Evolutionary conservation across 1,284 basidiomycete species (phyloP).

Genomic region (Cutaneotrichosporon cyanovorans): DNA sequence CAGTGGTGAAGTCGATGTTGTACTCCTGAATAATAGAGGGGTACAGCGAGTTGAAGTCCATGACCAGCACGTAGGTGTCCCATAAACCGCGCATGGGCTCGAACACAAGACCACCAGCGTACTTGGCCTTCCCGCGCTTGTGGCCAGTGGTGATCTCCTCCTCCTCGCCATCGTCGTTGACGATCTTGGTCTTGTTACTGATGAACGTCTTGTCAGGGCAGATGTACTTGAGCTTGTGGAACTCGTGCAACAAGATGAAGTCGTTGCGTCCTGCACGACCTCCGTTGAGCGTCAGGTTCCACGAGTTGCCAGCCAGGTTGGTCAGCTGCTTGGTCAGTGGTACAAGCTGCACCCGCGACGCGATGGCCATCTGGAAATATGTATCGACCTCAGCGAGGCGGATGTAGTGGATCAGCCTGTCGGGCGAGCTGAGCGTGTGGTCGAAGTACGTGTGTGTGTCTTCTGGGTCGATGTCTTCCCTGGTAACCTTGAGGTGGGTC

Average conservation of each 20-base stretch:
- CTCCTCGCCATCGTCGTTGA: slow-evolving; percentile 47
- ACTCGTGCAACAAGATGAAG: slow-evolving; percentile 97
- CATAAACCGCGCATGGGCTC: slow-evolving; percentile 93
- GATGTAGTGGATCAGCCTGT: slow-evolving; percentile 76
- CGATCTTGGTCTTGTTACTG: slow-evolving; percentile 49
- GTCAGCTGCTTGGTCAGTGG: slow-evolving; percentile 89
- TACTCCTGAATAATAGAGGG: slow-evolving; percentile 99
- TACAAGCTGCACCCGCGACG: slow-evolving; percentile 79
- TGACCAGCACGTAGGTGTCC: slow-evolving; percentile 96
- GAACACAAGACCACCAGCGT: slow-evolving; percentile 96
- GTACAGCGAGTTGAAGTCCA: slow-evolving; percentile 99
- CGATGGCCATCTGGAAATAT: slow-evolving; percentile 93
- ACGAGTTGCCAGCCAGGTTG: slow-evolving; percentile 94
- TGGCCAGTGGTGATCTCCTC: slow-evolving; percentile 54
- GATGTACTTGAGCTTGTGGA: slow-evolving; percentile 91
- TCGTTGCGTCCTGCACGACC: slow-evolving; percentile 98
- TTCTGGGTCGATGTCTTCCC: slow-evolving; percentile 92
- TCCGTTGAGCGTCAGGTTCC: slow-evolving; percentile 92
- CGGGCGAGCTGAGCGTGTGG: slow-evolving; percentile 66
- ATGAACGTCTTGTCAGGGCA: slow-evolving; percentile 89
- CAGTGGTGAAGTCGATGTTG: slow-evolving; percentile 98
- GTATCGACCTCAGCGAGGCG: slow-evolving; percentile 88
- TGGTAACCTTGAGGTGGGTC: slow-evolving; percentile 74
- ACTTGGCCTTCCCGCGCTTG: slow-evolving; percentile 84
- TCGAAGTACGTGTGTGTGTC: slow-evolving; percentile 91